Evolutionary conservation across 805 yeast species (phyloP).

Genomic region (Candida yuanshanica): DNA sequence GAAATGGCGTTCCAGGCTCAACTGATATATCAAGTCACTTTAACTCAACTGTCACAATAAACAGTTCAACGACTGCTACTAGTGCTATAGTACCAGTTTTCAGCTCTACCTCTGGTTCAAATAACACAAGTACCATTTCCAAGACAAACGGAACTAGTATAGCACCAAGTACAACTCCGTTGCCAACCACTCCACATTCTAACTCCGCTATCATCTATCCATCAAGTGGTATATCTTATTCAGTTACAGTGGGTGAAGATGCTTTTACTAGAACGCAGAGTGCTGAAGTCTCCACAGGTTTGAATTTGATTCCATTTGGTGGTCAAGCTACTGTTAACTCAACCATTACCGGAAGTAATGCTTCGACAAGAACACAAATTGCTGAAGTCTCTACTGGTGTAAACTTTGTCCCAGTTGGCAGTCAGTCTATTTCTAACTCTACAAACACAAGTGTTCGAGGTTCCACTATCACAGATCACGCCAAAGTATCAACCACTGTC

Average conservation of each 20-base stretch:
- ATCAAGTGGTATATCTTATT: too few relatives aligned
- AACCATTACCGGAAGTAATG: too few relatives aligned
- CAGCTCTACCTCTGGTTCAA: too few relatives aligned
- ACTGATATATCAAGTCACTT: background rate
- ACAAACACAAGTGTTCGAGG: background rate
- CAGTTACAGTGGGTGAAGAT: background rate
- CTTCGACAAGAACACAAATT: too few relatives aligned
- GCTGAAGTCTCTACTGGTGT: background rate
- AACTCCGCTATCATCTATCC: background rate
- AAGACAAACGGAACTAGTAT: too few relatives aligned
- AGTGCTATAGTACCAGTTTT: background rate
- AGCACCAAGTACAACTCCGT: background rate
- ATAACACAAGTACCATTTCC: too few relatives aligned
- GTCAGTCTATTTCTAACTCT: background rate
- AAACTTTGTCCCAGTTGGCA: background rate
- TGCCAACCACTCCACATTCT: background rate
- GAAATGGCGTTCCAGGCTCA: background rate
- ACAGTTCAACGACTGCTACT: background rate
- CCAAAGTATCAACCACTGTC: background rate
- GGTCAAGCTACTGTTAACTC: background rate
- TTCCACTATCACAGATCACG: background rate
- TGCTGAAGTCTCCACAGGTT: background rate
- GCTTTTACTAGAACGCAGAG: background rate
- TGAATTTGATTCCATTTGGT: background rate
- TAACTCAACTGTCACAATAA: background rate